Conservation (phyloP, 495 filamentous ascomycete species). For the Pyrenopolyporus hunteri region DNA sequence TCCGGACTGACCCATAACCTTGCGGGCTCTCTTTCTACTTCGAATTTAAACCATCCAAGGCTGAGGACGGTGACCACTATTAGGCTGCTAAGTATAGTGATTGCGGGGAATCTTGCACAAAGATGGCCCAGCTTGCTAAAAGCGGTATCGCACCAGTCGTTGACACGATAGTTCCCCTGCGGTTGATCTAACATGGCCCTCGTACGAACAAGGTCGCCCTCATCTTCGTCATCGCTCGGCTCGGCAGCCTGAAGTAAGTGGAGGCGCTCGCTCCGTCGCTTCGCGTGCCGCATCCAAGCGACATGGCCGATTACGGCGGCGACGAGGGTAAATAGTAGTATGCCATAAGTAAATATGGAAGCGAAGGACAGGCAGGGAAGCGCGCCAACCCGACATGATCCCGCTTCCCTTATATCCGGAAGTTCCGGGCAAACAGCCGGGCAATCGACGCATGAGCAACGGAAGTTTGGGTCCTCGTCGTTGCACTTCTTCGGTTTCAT, state of each 20-base stretch:
- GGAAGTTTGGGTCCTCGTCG: slow-evolving; percentile 79
- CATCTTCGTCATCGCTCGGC: slow-evolving; percentile 89
- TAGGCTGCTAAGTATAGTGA: slow-evolving; percentile 77
- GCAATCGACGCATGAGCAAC: slow-evolving; percentile 94
- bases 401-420: slow-evolving; percentile 67
- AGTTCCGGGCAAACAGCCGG: slow-evolving; percentile 81
- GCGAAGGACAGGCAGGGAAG: slow-evolving; percentile 91
- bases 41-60: slow-evolving; percentile 83
- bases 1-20: slow-evolving; percentile 94
- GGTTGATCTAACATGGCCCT: slow-evolving; percentile 72
- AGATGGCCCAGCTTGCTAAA: slow-evolving; percentile 83
- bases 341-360: slow-evolving; percentile 82
- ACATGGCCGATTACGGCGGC: slow-evolving; percentile 73
- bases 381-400: slow-evolving; percentile 80
- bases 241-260: slow-evolving; percentile 83
- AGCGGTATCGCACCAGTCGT: slow-evolving; percentile 74
- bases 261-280: slow-evolving; percentile 77
- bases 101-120: slow-evolving; percentile 80
- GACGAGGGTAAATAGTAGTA: slow-evolving; percentile 70
- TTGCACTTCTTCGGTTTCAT: slow-evolving; percentile 83
- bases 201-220: slow-evolving; percentile 76
- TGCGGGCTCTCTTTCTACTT: slow-evolving; percentile 86
- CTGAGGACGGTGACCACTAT: slow-evolving; percentile 77
- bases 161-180: slow-evolving; percentile 75
- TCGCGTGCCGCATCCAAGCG: slow-evolving; percentile 71